Evolutionary conservation across 106 monocot species (phyloP), one percentile per base, ranked within the genome.

Genomic region (Allium fistulosum): DNA sequence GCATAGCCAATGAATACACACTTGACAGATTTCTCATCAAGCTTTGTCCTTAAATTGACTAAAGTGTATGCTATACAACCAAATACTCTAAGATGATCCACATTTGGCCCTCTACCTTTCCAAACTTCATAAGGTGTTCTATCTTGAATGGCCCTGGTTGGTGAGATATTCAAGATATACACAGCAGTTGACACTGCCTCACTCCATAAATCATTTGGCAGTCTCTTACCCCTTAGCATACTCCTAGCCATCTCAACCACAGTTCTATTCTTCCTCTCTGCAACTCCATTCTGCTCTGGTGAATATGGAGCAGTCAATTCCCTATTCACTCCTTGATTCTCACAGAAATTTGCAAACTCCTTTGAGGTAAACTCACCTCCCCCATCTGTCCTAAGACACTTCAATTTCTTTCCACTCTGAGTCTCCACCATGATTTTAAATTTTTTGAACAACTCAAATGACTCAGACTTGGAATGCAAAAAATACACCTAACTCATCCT

Each of bases 401-500:
- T 61, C 13, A 26, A 6, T 26, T 7, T 9, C 12, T 26, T 4
- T 7, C 61, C 61, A 61, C 7, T 26, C 12, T 61, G 61, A 4
- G 6, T 27, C 61, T 61, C 61, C 6, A 61, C 61, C n/a, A 26
- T 61, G 7, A 12, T 28, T 28, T 61, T 61, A 17, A 17, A 61
- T 26, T 26, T 61, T 12, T 61, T 61, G 37, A 61, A 61, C 7
- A 4, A 9, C 7, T 17, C n/a, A 61, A 61, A 61, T 6, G 18
- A 4, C 5, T 61, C 61, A 17, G 61, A 61, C 7, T 61, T 61
- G 12, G n/a, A 22, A 4, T 61, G 6, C 7, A 61, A 12, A 27
- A 61, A 61, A 28, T 61, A 61, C 10, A 61, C 61, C 61, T 6
- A 61, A 22, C n/a, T 61, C 61, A 22, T 61, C 26, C 61, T 17